A percentile compares a stretch with the other conserved stretches of the same genome.
Evolutionary conservation across 2,329 filamentous ascomycete species (phyloP).

Genomic region (Clonostachys solani): DNA sequence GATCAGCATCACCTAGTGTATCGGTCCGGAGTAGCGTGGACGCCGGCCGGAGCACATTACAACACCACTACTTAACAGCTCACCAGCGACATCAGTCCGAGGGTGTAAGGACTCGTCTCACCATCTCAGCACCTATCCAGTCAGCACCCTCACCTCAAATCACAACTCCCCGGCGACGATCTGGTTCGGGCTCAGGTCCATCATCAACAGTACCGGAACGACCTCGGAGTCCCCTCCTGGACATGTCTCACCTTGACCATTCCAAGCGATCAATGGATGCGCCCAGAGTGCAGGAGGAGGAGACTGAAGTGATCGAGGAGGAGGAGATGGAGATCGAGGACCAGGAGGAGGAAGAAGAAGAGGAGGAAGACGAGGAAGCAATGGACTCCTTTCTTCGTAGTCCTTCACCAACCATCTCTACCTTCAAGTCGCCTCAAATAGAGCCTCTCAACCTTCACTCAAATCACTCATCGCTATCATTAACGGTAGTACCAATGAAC

Average conservation of each 20-base stretch:
- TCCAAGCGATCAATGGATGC: no score
- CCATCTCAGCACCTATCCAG: no score
- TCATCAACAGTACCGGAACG: no score
- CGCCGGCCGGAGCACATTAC: not conserved
- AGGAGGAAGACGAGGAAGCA: not conserved
- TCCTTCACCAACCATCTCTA: not conserved
- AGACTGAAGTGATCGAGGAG: no score
- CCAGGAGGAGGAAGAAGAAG: not conserved
- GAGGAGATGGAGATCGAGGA: constrained; percentile 2
- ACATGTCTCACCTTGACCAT: no score
- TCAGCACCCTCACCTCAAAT: not conserved
- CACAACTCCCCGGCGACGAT: no score
- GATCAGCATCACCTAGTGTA: not conserved
- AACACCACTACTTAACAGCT: not conserved
- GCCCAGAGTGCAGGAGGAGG: no score
- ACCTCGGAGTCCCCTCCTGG: no score
- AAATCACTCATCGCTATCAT: not conserved
- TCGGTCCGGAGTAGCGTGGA: not conserved
- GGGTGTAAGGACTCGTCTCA: no score
- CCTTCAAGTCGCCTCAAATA: not conserved
- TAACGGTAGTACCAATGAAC: not conserved
- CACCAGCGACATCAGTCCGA: no score
- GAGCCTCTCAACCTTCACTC: not conserved
- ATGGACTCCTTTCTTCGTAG: not conserved
- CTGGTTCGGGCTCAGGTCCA: no score